phyloP scores from a whole-genome alignment of 192 early-diverging fungal species.

The Podila verticillata region DNA sequence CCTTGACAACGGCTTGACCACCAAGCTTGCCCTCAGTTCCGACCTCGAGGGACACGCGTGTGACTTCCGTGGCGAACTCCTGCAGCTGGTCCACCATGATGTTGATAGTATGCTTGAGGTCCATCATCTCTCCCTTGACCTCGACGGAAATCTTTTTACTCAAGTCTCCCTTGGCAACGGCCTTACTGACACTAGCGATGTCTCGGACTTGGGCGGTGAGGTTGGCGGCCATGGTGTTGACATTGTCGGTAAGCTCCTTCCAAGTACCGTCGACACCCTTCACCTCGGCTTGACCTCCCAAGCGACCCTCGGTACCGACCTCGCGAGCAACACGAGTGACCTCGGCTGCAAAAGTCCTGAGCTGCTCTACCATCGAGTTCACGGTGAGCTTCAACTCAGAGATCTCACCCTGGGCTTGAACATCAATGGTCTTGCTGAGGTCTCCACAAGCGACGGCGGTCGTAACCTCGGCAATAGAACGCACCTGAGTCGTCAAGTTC shows the following conservation, averaged over 20 bases:
- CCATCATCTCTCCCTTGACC: constrained; percentile 64
- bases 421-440: constrained; percentile 57
- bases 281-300: constrained; percentile 66
- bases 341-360: constrained; percentile 59
- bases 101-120: constrained; percentile 69
- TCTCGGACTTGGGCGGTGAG: constrained; percentile 69
- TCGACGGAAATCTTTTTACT: constrained; percentile 63
- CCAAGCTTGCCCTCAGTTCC: constrained; percentile 76
- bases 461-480: constrained; percentile 65
- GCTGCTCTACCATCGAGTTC: constrained; percentile 66
- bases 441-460: constrained; percentile 68
- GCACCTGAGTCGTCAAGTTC: constrained; percentile 68
- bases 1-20: constrained; percentile 71
- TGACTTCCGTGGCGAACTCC: constrained; percentile 74
- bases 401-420: constrained; percentile 63
- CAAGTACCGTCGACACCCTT: constrained; percentile 66
- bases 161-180: constrained; percentile 65
- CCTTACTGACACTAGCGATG: constrained; percentile 69
- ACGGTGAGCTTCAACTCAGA: constrained; percentile 61
- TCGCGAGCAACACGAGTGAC: constrained; percentile 62
- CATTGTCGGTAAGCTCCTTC: constrained; percentile 71
- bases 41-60: constrained; percentile 73
- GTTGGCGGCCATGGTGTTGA: constrained; percentile 75
- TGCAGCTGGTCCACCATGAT: constrained; percentile 75
- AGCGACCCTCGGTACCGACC: constrained; percentile 57